These are phyloP conservation scores for Paecilomyces dactylethromorphus DNA, from an alignment of 2,329 filamentous ascomycete species.

Conservation along the genomic window DNA sequence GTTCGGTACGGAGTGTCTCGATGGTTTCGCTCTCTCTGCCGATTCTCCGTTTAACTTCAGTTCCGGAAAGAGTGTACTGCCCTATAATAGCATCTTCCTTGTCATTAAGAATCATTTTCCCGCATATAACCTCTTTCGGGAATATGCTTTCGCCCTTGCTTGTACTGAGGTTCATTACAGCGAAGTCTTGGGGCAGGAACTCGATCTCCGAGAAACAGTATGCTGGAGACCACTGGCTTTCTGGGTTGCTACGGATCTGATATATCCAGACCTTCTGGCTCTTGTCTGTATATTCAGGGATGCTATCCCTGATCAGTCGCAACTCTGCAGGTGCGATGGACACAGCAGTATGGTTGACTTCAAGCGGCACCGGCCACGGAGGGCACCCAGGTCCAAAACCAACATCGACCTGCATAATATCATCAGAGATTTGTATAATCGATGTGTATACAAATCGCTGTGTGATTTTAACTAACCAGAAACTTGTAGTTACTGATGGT, in stretches of 20 bases:
- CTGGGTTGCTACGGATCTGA: constrained; percentile 47
- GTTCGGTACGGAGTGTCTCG: constrained; percentile 43
- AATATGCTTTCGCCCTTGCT: constrained; percentile 48
- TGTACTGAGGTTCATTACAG: constrained; percentile 53
- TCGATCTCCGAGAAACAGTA: constrained; percentile 63
- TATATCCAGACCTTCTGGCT: constrained; percentile 55
- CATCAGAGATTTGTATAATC: not conserved
- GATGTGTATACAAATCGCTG: not conserved
- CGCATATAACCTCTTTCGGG: constrained; percentile 46
- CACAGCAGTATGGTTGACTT: constrained; percentile 30
- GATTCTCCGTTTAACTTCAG: constrained; percentile 48
- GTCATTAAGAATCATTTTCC: constrained; percentile 49
- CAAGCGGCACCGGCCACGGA: constrained; percentile 51
- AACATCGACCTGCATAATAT: constrained; percentile 50
- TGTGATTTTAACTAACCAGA: constrained; percentile 20
- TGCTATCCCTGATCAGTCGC: constrained; percentile 46
- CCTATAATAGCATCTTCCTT: constrained; percentile 44
- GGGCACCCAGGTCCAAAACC: constrained; percentile 59
- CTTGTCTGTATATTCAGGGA: constrained; percentile 38
- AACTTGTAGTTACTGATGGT: constrained; percentile 44
- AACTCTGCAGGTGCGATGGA: constrained; percentile 51
- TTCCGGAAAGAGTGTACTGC: constrained; percentile 47
- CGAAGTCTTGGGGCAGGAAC: constrained; percentile 56
- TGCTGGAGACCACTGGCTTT: constrained; percentile 50
- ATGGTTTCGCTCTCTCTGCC: constrained; percentile 46